Evolutionary conservation across 305 asterid genomes (phyloP).

Genomic region (Solanum hybrid): DNA sequence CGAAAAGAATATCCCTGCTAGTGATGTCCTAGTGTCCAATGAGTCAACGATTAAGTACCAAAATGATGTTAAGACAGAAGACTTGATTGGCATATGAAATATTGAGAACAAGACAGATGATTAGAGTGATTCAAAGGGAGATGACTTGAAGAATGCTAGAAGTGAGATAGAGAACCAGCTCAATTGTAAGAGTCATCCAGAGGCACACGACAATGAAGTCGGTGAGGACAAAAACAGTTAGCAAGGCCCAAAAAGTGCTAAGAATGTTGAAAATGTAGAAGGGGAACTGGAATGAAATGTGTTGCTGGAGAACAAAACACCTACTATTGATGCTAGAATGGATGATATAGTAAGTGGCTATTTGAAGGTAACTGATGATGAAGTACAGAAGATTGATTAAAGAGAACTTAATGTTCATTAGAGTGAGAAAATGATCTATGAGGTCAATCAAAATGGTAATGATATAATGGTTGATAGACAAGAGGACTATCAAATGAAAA

Average conservation of each 20-base stretch:
- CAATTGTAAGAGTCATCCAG: background rate
- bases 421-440: conserved; percentile 15
- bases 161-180: conserved; percentile 13
- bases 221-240: no score
- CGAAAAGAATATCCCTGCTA: background rate
- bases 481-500: background rate
- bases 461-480: background rate
- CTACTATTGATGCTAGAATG: background rate
- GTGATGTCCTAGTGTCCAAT: background rate
- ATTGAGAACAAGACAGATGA: conserved; percentile 1
- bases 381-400: conserved; percentile 27
- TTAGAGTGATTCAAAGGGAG: conserved; percentile 17
- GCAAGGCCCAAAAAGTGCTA: background rate
- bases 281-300: conserved; percentile 12
- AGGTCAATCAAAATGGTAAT: background rate
- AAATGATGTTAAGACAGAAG: background rate
- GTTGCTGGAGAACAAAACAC: conserved; percentile 12
- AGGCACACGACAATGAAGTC: conserved; percentile 6
- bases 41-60: background rate
- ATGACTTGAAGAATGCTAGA: conserved; percentile 12
- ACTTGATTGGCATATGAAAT: background rate
- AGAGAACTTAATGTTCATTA: conserved; percentile 13
- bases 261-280: background rate
- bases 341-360: conserved; percentile 17
- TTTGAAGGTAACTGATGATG: conserved; percentile 14